Evolutionary conservation across 73 alveolate genomes (phyloP).

Genomic region (Loxodes magnus): DNA sequence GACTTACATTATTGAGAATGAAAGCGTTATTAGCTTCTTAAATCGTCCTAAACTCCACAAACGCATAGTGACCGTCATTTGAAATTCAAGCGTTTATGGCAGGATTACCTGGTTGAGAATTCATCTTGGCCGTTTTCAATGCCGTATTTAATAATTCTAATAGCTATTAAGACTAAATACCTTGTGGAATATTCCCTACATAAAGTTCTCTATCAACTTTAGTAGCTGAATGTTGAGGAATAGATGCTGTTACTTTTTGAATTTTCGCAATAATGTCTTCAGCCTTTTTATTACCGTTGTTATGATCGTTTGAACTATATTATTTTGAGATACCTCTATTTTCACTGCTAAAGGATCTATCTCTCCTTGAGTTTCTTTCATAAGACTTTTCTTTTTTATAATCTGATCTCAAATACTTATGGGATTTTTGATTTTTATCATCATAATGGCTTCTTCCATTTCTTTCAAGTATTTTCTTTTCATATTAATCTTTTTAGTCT

Average conservation of each 20-base stretch:
- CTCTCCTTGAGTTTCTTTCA: too few relatives aligned
- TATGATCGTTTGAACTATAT: too few relatives aligned
- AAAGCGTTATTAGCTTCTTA: constrained; percentile 80
- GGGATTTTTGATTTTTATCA: too few relatives aligned
- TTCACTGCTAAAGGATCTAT: too few relatives aligned
- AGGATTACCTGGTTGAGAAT: constrained; percentile 55
- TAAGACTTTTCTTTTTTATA: too few relatives aligned
- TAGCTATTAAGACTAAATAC: constrained; percentile 49
- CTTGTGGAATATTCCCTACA: constrained; percentile 79
- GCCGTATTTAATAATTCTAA: constrained; percentile 62
- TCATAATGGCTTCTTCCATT: too few relatives aligned
- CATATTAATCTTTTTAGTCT: too few relatives aligned
- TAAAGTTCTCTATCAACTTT: constrained; percentile 74
- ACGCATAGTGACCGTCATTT: constrained; percentile 88
- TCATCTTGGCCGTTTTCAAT: constrained; percentile 35
- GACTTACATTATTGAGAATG: constrained; percentile 49
- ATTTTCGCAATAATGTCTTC: constrained; percentile 4
- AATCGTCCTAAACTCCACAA: constrained; percentile 76
- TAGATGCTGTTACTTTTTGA: constrained; percentile 10
- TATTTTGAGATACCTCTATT: too few relatives aligned
- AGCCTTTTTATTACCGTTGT: background rate
- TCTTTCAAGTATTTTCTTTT: too few relatives aligned
- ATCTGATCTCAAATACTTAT: too few relatives aligned
- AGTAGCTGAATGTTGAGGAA: constrained; percentile 15
- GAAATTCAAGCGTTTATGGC: constrained; percentile 74